phyloP scores from a whole-genome alignment of 495 filamentous ascomycete genomes.

The Lasiosphaeriaceae sp. region DNA sequence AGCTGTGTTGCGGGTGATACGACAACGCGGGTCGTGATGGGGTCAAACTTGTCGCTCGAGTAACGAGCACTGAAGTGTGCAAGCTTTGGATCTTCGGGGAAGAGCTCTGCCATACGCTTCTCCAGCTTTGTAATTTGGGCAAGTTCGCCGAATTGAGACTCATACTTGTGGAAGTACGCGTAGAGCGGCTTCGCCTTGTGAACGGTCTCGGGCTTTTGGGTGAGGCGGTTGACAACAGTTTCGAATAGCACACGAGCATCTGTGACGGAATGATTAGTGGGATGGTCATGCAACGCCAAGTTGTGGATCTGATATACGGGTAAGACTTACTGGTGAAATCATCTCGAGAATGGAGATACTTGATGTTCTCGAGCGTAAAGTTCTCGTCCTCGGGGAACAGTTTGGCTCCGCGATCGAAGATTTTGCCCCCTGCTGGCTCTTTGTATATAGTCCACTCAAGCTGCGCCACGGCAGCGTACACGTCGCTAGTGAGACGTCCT shows the following conservation, averaged over 20 bases:
- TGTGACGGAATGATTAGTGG: slow-evolving; percentile 27
- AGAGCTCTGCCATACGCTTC: slow-evolving; percentile 86
- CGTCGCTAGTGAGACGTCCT: slow-evolving; percentile 85
- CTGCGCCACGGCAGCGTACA: slow-evolving; percentile 86
- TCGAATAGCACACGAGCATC: slow-evolving; percentile 94
- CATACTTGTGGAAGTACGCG: slow-evolving; percentile 87
- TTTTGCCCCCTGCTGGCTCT: slow-evolving; percentile 83
- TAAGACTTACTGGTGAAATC: slow-evolving; percentile 92
- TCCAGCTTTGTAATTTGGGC: slow-evolving; percentile 85
- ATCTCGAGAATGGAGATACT: slow-evolving; percentile 84
- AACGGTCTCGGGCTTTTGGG: slow-evolving; percentile 64
- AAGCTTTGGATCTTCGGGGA: slow-evolving; percentile 78
- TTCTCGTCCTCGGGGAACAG: slow-evolving; percentile 88
- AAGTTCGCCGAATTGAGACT: slow-evolving; percentile 89
- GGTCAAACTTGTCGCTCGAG: slow-evolving; percentile 53
- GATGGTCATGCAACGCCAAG: no score
- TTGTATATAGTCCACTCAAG: slow-evolving; percentile 96
- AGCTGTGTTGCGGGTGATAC: slow-evolving; percentile 75
- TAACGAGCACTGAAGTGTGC: slow-evolving; percentile 73
- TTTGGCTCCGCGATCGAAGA: slow-evolving; percentile 90
- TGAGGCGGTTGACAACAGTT: slow-evolving; percentile 76
- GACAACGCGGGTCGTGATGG: slow-evolving; percentile 73
- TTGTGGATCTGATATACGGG: neutral
- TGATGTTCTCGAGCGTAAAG: slow-evolving; percentile 90
- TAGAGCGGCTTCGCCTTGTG: slow-evolving; percentile 81